phyloP scores from a whole-genome alignment of 2,329 filamentous ascomycete species.

The Aspergillus felis region DNA sequence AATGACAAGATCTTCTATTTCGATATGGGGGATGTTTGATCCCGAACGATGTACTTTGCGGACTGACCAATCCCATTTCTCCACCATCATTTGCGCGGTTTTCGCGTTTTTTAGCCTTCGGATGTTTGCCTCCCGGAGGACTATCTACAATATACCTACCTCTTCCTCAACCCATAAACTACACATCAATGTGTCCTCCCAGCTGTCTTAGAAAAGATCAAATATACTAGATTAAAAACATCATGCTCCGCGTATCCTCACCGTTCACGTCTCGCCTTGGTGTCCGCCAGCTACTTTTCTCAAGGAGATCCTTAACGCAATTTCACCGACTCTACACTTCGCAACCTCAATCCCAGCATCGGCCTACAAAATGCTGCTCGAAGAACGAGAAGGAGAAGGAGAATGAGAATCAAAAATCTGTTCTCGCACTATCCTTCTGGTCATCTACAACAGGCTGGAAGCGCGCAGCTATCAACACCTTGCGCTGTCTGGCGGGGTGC shows the following conservation, averaged over 20 bases:
- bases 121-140: background rate
- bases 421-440: slow-evolving; percentile 30
- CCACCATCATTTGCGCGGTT: background rate
- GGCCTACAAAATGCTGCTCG: background rate
- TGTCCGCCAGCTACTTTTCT: background rate
- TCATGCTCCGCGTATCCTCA: background rate
- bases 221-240: background rate
- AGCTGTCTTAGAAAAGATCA: background rate
- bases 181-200: background rate
- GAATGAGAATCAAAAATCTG: background rate
- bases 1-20: background rate
- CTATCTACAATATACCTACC: background rate
- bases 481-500: slow-evolving; percentile 54
- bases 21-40: background rate
- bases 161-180: background rate
- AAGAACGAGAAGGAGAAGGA: background rate
- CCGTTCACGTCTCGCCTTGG: background rate
- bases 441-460: slow-evolving; percentile 41
- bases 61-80: background rate
- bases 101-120: background rate
- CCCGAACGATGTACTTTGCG: background rate
- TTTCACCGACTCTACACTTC: background rate
- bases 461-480: slow-evolving; percentile 52
- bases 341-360: background rate
- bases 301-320: background rate